Conservation (phyloP, 805 yeast species). For the Cyberlindnera euphorbiiphila region DNA sequence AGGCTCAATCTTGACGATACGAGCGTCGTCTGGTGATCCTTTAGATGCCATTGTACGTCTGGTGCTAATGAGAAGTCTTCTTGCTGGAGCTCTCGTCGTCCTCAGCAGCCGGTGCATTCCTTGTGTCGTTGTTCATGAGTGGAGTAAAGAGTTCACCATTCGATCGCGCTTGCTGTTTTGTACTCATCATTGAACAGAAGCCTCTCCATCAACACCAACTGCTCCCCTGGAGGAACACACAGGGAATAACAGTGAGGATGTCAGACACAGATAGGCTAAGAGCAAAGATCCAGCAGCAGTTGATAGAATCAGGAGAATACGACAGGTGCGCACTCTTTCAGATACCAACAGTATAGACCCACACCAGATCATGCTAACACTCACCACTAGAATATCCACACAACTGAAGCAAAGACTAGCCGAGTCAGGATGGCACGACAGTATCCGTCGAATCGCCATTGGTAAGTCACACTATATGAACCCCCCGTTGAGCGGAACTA, state of each 20-base stretch:
- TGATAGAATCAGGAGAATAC: constrained; percentile 76
- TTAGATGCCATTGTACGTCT: constrained; percentile 22
- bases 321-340: constrained; percentile 40
- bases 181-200: no score
- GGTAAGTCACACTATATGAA: no score
- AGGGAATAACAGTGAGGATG: constrained; percentile 4
- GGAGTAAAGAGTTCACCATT: no score
- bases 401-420: constrained; percentile 59
- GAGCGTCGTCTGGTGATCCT: constrained; percentile 35
- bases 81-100: not conserved
- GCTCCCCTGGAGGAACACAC: not conserved
- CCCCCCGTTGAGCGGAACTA: no score
- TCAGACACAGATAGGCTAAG: constrained; percentile 33
- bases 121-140: no score
- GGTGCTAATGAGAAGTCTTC: not conserved
- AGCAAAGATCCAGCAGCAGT: constrained; percentile 63
- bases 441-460: constrained; percentile 58
- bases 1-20: constrained; percentile 28
- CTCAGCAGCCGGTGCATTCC: constrained; percentile 1
- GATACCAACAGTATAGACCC: no score
- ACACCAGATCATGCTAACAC: no score
- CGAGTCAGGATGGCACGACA: constrained; percentile 84
- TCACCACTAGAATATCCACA: constrained; percentile 60
- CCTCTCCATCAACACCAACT: not conserved
- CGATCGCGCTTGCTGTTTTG: no score